Evolutionary conservation across 495 filamentous ascomycete genomes (phyloP).

Genomic region (Aspergillus olivimuriae): DNA sequence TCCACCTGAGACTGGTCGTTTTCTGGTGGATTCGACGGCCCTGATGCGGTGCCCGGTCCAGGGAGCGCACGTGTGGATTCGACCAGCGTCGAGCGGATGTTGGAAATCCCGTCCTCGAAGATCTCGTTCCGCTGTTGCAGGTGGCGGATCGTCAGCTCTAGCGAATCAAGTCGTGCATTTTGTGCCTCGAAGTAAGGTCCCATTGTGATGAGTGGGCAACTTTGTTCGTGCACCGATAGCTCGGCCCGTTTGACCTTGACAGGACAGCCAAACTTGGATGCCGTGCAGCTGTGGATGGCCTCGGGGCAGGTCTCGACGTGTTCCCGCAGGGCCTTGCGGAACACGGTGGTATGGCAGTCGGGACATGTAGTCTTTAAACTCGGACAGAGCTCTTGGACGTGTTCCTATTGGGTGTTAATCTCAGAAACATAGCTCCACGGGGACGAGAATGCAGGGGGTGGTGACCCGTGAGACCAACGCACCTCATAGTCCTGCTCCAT

Average conservation of each 20-base stretch:
- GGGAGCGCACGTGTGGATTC: conserved; percentile 27
- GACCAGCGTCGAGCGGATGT: conserved; percentile 37
- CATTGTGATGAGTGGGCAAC: conserved; percentile 53
- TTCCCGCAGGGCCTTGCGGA: conserved; percentile 39
- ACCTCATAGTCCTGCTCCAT: conserved; percentile 56
- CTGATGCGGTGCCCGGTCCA: conserved; percentile 2
- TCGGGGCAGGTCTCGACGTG: conserved; percentile 50
- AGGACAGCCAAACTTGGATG: conserved; percentile 51
- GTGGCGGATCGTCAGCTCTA: conserved; percentile 50
- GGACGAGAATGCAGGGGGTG: not conserved
- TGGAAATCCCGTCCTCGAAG: conserved; percentile 48
- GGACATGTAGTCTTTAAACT: conserved; percentile 44
- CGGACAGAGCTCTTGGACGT: conserved; percentile 45
- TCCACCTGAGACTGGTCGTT: conserved; percentile 11
- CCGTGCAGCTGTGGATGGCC: conserved; percentile 47
- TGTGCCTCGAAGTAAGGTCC: conserved; percentile 54
- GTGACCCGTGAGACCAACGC: conserved; percentile 9
- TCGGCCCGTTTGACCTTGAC: conserved; percentile 43
- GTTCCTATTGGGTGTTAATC: conserved; percentile 26
- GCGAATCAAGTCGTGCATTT: conserved; percentile 47
- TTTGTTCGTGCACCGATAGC: conserved; percentile 44
- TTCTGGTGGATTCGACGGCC: conserved; percentile 1
- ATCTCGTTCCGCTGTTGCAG: conserved; percentile 54
- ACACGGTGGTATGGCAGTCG: conserved; percentile 45
- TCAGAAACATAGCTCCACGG: too few relatives aligned